Evolutionary conservation across 2,329 filamentous ascomycete genomes (phyloP), one percentile per base, ranked within the genome.

Genomic region (Gaeumannomyces tritici): DNA sequence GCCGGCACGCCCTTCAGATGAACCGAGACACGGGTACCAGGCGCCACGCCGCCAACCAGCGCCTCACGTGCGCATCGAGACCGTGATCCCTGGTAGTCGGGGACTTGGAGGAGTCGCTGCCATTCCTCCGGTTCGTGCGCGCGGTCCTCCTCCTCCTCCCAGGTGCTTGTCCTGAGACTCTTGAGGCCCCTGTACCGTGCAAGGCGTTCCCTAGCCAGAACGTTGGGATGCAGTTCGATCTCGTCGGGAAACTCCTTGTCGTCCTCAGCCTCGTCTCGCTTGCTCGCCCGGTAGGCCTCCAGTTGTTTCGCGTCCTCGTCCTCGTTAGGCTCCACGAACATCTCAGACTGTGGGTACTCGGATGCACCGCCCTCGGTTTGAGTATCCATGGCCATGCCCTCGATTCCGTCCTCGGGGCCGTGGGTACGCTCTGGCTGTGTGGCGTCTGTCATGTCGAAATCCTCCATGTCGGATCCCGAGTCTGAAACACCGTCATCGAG

Each of bases 221-320:
- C 91, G 61, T 93, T 84, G 0, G 96, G 95, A 67, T 90, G 91
- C 61, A 99, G 80, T 74, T 99, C 96, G 63, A 99, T 95, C 74
- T 99, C 95, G 67, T 99, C 95, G 0, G 95, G 95, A 74, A 98
- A 99, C 73, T 98, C 93, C 62, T 90, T 84, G 73, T 99, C 95
- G 18, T 98, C 93, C 60, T 98, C 92, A 4, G 87, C 91, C 68
- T 97, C 93, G 28, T 87, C 86, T 61, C 87, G 86, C 70, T 92
- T 91, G 66, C 87, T 86, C 61, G 85, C 82, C 54, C 95, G 87
- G 75, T 92, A 99, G 57, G 89, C 89, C 62, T 87, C 90, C 55
- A 99, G 81, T 71, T 96, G 87, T 68, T 87, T 83, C 2, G 89
- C 83, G 67, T 88, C 84, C 15, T 84, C 89, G 70, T 96, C 92